A percentile compares a stretch with the other conserved stretches of the same genome.
Evolutionary conservation across 2,329 filamentous ascomycete species (phyloP).

Genomic region (Microcera coccophila): DNA sequence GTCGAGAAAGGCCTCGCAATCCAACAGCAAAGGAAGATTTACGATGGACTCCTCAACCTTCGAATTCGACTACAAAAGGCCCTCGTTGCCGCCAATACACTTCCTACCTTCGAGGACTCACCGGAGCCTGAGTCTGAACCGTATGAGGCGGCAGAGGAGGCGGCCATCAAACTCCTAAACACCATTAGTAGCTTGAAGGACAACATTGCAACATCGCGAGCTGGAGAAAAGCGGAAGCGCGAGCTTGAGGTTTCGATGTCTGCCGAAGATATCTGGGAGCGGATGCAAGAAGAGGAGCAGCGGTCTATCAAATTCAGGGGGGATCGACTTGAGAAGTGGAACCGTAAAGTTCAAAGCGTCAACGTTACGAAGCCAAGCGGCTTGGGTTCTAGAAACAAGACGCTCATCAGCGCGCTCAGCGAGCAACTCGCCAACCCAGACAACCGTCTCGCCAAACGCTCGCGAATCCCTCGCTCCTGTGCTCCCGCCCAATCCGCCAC

Average conservation of each 20-base stretch:
- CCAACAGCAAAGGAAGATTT: slow-evolving; percentile 77
- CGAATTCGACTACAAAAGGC: slow-evolving; percentile 93
- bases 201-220: slow-evolving; percentile 50
- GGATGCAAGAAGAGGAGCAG: slow-evolving; percentile 64
- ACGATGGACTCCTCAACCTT: slow-evolving; percentile 83
- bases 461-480: slow-evolving; percentile 69
- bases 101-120: slow-evolving; percentile 47
- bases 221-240: slow-evolving; percentile 61
- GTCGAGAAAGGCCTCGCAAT: slow-evolving; percentile 82
- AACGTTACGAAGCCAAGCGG: slow-evolving; percentile 27
- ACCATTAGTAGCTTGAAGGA: slow-evolving; percentile 69
- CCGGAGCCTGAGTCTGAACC: slow-evolving; percentile 43
- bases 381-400: slow-evolving; percentile 31
- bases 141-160: slow-evolving; percentile 76
- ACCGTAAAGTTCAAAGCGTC: slow-evolving; percentile 60
- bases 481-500: slow-evolving; percentile 64
- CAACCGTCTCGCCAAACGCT: slow-evolving; percentile 62
- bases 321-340: slow-evolving; percentile 84
- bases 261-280: slow-evolving; percentile 66
- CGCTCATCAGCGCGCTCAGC: slow-evolving; percentile 62
- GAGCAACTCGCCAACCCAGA: slow-evolving; percentile 64
- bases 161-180: slow-evolving; percentile 80
- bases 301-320: slow-evolving; percentile 59
- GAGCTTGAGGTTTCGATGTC: slow-evolving; percentile 52
- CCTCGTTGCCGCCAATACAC: slow-evolving; percentile 74